Evolutionary conservation across 140 eudicot species (phyloP).

Genomic region (Senecio squalidus): DNA sequence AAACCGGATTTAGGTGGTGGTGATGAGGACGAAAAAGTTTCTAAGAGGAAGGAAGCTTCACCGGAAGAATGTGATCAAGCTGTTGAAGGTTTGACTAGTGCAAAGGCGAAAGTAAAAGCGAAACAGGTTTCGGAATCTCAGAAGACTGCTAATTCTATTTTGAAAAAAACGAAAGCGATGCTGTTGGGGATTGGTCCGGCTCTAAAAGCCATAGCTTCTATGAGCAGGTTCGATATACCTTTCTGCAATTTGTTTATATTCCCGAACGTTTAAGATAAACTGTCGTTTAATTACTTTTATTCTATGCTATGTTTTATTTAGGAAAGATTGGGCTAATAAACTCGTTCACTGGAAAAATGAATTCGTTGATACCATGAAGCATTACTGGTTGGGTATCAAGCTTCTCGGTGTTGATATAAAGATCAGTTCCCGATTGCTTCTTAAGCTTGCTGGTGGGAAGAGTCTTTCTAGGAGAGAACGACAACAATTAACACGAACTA

Average conservation of each 20-base stretch:
- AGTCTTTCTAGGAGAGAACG: conserved; percentile 81
- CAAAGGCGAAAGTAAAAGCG: conserved; percentile 75
- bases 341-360: conserved; percentile 76
- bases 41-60: conserved; percentile 77
- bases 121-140: conserved; percentile 49
- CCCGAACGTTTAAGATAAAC: not conserved
- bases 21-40: conserved; percentile 53
- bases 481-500: conserved; percentile 83
- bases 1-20: conserved; percentile 66
- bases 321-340: conserved; percentile 87
- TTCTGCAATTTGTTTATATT: not conserved
- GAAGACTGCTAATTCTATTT: conserved; percentile 40
- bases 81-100: conserved; percentile 69
- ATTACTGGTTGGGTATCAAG: conserved; percentile 84
- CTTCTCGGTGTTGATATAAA: conserved; percentile 78
- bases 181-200: conserved; percentile 84
- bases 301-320: conserved; percentile 17
- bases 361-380: conserved; percentile 63
- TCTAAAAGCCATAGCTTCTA: conserved; percentile 65
- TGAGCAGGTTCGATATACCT: conserved; percentile 60
- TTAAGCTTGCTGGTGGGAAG: conserved; percentile 80
- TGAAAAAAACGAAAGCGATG: conserved; percentile 53
- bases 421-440: conserved; percentile 65
- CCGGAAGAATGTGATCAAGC: conserved; percentile 93
- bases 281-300: not conserved